Base-by-base conservation (phyloP, 2,329 filamentous ascomycete species). In the Aspergillus terreus region DNA sequence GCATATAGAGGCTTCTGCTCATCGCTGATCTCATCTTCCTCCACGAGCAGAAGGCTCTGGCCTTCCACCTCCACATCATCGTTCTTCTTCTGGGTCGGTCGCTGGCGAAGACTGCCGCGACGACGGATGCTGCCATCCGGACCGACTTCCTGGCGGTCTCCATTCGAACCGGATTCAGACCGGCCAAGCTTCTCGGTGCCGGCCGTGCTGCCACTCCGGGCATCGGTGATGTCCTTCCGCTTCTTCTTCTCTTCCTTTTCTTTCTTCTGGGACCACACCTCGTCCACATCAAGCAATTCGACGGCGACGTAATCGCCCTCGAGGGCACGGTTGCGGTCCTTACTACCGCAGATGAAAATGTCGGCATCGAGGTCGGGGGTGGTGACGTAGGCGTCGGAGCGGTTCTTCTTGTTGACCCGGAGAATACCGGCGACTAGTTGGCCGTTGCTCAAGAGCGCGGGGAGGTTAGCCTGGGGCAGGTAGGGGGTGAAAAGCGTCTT, bases 171-270 rank as follows among this genome's bases (percentile, higher is more conserved):
- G 58, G 82, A 81, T 68, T 87, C 82, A 69, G 72, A 76, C 46
- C 75, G 72, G 71, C 74, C 82, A 69, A 67, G 76, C 75, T 76
- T 84, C 69, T 84, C 81, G 63, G 82, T 85, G 56, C 85, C 85
- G 58, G 87, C 87, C 64, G 84, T 89, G 58, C 83, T 87, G 56
- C 87, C 87, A 59, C 83, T 84, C 58, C 92, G 86, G 53, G 90
- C 92, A 69, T 97, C 94, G 32, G 91, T 95, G 53, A 96, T 95
- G 67, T 99, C 94, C 80, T 99, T 99, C 71, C 94, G 89, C 79
- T 97, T 99, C 84, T 99, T 99, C 82, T 99, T 99, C 72, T 99
- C 94, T 75, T 99, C 94, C 72, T 99, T 99, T 73, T 99, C 94
- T 51, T 91, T 90, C 81, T 99, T 99, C 78, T 99, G 94, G 21